A percentile compares a stretch with the other conserved stretches of the same genome.
Conservation (phyloP, 2,329 filamentous ascomycete genomes). For the Ophiocordyceps camponoti-leonardi region DNA sequence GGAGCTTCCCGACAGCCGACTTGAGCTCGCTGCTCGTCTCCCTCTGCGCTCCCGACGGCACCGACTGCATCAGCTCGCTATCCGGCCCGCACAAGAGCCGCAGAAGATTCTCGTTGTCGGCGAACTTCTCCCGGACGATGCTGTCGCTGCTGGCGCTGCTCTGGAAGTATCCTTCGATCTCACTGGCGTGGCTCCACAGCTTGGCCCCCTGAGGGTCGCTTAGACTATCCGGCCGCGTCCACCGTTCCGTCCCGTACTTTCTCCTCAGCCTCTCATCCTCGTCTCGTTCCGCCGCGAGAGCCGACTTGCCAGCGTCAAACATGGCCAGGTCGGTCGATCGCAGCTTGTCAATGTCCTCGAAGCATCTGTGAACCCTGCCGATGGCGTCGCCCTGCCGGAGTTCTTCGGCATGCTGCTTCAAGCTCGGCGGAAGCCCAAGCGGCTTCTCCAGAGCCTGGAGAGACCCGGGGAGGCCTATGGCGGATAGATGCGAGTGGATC, state of each 20-base stretch:
- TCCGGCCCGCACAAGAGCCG: constrained; percentile 64
- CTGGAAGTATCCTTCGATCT: constrained; percentile 78
- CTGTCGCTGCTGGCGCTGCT: constrained; percentile 37
- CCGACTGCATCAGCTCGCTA: constrained; percentile 68
- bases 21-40: constrained; percentile 70
- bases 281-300: constrained; percentile 62
- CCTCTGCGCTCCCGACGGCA: constrained; percentile 68
- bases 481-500: constrained; percentile 63
- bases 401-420: constrained; percentile 85
- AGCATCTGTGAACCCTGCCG: constrained; percentile 56
- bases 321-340: constrained; percentile 59
- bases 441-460: constrained; percentile 92
- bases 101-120: constrained; percentile 57
- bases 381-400: constrained; percentile 81
- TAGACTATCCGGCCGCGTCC: constrained; percentile 54
- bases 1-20: constrained; percentile 57
- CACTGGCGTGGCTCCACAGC: constrained; percentile 55
- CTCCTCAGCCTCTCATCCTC: constrained; percentile 63
- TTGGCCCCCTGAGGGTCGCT: constrained; percentile 49
- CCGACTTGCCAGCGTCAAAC: constrained; percentile 68
- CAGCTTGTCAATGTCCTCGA: constrained; percentile 83
- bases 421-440: constrained; percentile 66
- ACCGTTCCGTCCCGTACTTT: constrained; percentile 77
- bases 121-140: constrained; percentile 61
- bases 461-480: constrained; percentile 77